Evolutionary conservation across 2,329 filamentous ascomycete genomes (phyloP).

Genomic region (Lasiodiplodia theobromae): DNA sequence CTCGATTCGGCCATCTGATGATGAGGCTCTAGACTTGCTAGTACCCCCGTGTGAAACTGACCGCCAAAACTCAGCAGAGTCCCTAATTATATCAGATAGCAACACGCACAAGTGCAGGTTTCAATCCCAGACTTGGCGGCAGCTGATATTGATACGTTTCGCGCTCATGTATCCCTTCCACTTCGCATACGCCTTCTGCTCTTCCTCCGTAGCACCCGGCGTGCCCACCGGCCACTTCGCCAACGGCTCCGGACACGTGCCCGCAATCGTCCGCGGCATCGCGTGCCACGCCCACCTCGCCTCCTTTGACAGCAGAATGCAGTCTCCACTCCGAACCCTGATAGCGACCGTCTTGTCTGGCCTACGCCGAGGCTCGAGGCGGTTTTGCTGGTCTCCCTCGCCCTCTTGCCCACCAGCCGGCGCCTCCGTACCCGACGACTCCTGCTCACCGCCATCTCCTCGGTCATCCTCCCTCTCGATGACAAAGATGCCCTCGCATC

Average conservation of each 20-base stretch:
- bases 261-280: slow-evolving; percentile 82
- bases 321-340: slow-evolving; percentile 82
- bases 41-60: no score
- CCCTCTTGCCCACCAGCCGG: slow-evolving; percentile 45
- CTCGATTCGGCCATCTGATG: no score
- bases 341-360: slow-evolving; percentile 57
- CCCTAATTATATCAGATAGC: no score
- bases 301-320: slow-evolving; percentile 83
- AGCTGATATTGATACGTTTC: slow-evolving; percentile 91
- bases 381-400: slow-evolving; percentile 41
- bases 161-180: slow-evolving; percentile 89
- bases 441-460: neutral
- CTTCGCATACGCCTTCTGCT: slow-evolving; percentile 58
- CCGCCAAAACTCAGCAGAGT: no score
- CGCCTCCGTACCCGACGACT: neutral
- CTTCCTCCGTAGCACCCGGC: neutral
- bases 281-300: slow-evolving; percentile 94
- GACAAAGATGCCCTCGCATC: slow-evolving; percentile 89
- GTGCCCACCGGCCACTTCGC: slow-evolving; percentile 71
- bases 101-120: no score
- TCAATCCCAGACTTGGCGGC: slow-evolving; percentile 80
- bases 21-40: no score
- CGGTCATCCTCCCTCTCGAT: slow-evolving; percentile 65
- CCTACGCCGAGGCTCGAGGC: neutral
- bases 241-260: slow-evolving; percentile 79